A percentile compares a stretch with the other conserved stretches of the same genome.
phyloP scores from a whole-genome alignment of 2,329 filamentous ascomycete genomes.

The Colletotrichum higginsianum region DNA sequence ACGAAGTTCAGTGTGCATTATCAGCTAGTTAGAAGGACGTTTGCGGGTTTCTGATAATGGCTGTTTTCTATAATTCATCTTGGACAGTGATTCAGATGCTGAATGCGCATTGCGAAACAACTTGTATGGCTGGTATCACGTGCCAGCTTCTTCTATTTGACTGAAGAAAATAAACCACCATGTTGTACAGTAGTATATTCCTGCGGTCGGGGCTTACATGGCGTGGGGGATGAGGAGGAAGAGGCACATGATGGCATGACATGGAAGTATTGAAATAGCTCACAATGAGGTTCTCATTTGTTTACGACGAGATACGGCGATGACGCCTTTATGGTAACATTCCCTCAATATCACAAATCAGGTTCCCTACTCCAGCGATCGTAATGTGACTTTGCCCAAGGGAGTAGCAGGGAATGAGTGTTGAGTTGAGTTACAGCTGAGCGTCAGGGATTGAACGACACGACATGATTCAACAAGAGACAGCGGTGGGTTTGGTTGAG shows the following conservation, averaged over 20 bases:
- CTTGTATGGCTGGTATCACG: not conserved
- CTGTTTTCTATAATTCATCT: not conserved
- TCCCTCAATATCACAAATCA: constrained; percentile 14
- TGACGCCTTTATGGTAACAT: constrained; percentile 8
- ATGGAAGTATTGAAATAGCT: constrained; percentile 11
- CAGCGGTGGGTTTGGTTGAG: constrained; percentile 31
- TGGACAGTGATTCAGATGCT: not conserved
- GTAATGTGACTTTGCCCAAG: not conserved
- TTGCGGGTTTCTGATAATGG: not conserved
- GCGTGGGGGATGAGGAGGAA: not conserved
- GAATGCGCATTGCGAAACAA: not conserved
- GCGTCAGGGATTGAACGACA: not conserved
- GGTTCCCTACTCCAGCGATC: not conserved
- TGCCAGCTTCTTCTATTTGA: not conserved
- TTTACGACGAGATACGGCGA: not conserved
- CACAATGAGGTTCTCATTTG: not conserved
- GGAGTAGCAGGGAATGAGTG: not conserved
- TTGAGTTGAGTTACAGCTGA: not conserved
- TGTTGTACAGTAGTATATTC: constrained; percentile 17
- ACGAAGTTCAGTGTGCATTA: not conserved
- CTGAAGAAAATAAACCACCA: constrained; percentile 2
- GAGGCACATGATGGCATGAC: not conserved
- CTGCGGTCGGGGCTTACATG: not conserved
- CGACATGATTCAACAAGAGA: constrained; percentile 20
- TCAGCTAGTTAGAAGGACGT: not conserved